Evolutionary conservation across 768 basidiomycete genomes (phyloP).

Genomic region (Austroboletus festivus): DNA sequence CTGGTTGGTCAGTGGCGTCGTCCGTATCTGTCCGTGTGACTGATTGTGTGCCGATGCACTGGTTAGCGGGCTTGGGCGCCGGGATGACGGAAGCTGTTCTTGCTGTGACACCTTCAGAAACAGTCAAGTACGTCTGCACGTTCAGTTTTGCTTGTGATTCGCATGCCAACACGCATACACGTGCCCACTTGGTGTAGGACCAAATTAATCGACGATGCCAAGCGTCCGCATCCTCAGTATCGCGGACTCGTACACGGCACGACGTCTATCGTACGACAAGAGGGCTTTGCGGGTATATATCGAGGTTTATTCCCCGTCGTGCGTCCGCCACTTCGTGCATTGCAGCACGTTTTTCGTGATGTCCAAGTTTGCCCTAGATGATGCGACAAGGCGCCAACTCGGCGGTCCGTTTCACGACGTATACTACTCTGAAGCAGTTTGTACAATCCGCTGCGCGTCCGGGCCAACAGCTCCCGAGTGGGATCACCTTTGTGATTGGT

Average conservation of each 20-base stretch:
- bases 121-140: slow-evolving; percentile 76
- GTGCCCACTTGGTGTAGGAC: slow-evolving; percentile 79
- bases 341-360: too few relatives aligned
- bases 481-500: slow-evolving; percentile 93
- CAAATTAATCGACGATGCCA: slow-evolving; percentile 93
- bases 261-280: slow-evolving; percentile 70
- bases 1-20: slow-evolving; percentile 56
- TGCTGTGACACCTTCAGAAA: slow-evolving; percentile 96
- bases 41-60: slow-evolving; percentile 6
- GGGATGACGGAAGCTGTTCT: slow-evolving; percentile 91
- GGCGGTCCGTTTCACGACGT: slow-evolving; percentile 93
- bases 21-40: slow-evolving; percentile 1
- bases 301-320: slow-evolving; percentile 93
- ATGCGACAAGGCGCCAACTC: slow-evolving; percentile 98
- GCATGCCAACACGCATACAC: background rate
- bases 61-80: slow-evolving; percentile 80
- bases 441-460: slow-evolving; percentile 82
- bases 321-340: slow-evolving; percentile 29
- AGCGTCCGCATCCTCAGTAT: slow-evolving; percentile 80
- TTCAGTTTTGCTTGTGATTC: too few relatives aligned
- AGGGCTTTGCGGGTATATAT: slow-evolving; percentile 84
- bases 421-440: slow-evolving; percentile 90
- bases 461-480: slow-evolving; percentile 79
- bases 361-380: slow-evolving; percentile 51
- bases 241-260: slow-evolving; percentile 88